Percentiles rank a stretch among this genome's conserved stretches.
Conservation (phyloP, 2,329 filamentous ascomycete genomes). For the Cladorrhinum sp. region DNA sequence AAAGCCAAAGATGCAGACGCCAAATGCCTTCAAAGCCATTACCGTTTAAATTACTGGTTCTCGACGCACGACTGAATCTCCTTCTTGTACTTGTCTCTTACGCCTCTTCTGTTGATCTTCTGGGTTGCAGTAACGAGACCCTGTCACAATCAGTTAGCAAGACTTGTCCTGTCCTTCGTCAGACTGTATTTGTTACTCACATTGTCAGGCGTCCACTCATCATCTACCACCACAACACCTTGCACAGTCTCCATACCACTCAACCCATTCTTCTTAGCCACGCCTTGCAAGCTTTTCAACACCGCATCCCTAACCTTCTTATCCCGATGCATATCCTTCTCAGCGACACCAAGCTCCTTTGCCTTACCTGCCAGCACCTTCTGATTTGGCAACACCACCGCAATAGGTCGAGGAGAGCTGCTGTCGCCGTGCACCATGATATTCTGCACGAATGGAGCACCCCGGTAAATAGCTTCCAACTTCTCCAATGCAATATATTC, state of each 20-base stretch:
- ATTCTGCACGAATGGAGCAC: constrained; percentile 74
- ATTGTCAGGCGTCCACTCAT: constrained; percentile 83
- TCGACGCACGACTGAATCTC: constrained; percentile 47
- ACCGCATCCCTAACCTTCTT: constrained; percentile 60
- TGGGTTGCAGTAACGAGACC: constrained; percentile 61
- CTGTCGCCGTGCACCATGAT: constrained; percentile 82
- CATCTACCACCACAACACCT: constrained; percentile 74
- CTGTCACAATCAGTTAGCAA: constrained; percentile 33
- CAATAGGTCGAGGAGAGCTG: constrained; percentile 73
- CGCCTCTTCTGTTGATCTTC: constrained; percentile 55
- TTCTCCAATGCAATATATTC: constrained; percentile 98
- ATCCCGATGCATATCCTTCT: constrained; percentile 65
- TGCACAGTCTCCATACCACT: constrained; percentile 70
- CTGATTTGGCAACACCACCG: constrained; percentile 71
- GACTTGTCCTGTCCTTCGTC: constrained; percentile 6
- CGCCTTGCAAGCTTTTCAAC: constrained; percentile 64
- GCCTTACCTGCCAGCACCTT: constrained; percentile 61
- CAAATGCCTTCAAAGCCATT: background rate
- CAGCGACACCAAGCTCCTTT: constrained; percentile 58
- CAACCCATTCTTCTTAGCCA: constrained; percentile 65
- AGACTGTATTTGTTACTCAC: constrained; percentile 51
- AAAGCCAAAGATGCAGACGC: background rate
- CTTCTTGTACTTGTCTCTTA: constrained; percentile 50
- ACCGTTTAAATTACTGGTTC: constrained; percentile 13
- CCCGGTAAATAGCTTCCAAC: constrained; percentile 87